A percentile compares a stretch with the other conserved stretches of the same genome.
Conservation (phyloP, 2,329 filamentous ascomycete genomes). For the Arthroderma sp. region DNA sequence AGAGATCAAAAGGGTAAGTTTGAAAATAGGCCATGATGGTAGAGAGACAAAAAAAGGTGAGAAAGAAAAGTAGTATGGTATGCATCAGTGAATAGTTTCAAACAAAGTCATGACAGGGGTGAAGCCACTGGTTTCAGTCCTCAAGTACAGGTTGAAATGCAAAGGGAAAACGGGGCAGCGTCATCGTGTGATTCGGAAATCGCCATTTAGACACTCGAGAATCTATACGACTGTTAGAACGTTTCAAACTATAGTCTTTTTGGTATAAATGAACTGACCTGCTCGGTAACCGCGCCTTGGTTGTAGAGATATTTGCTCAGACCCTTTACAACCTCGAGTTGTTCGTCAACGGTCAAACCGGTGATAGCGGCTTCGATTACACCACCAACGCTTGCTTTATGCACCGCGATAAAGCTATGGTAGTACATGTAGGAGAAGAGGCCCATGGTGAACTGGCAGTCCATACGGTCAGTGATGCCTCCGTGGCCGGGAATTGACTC, state of each 20-base stretch:
- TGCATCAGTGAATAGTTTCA: too few species aligned
- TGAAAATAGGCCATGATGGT: too few species aligned
- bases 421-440: constrained; percentile 98
- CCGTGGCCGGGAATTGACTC: constrained; percentile 96
- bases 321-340: constrained; percentile 61
- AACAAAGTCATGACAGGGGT: too few species aligned
- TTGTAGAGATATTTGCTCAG: constrained; percentile 52
- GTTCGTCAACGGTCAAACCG: constrained; percentile 74
- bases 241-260: too few species aligned
- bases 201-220: constrained; percentile 24
- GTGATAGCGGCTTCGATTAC: constrained; percentile 88
- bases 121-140: too few species aligned
- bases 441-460: constrained; percentile 99
- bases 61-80: too few species aligned
- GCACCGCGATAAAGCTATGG: constrained; percentile 85
- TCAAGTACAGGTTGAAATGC: not conserved
- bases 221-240: constrained; percentile 18
- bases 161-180: not conserved
- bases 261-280: constrained; percentile 27
- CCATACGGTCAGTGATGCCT: constrained; percentile 97
- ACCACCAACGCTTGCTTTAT: constrained; percentile 71
- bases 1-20: too few species aligned
- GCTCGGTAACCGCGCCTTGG: constrained; percentile 44
- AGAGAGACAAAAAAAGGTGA: too few species aligned
- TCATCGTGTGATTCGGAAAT: constrained; percentile 20